Evolutionary conservation across 768 basidiomycete species (phyloP), one percentile per base, ranked within the genome.

Genomic region (Trametes gibbosa): DNA sequence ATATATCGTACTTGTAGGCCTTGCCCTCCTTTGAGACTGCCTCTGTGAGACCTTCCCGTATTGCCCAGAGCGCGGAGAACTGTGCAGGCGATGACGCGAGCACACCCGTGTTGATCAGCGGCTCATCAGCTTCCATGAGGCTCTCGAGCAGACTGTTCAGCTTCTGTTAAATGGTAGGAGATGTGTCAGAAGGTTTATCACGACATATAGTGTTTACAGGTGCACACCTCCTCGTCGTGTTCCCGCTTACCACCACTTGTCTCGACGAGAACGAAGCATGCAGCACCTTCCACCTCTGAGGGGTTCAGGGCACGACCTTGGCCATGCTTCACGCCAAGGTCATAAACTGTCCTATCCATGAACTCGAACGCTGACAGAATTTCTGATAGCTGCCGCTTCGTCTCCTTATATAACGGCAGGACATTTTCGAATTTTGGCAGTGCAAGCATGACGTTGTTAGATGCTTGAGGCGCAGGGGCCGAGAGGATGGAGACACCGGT

Each of bases 321-420:
- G 0, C 90, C 88, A 63, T 92, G 89, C 68, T 88, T 85, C 42
- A 91, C 81, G n/a, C 87, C 87, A 56, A 95, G 77, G 51, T 95
- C 84, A 70, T 92, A 92, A 1, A 90, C 83, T 13, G 86, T 86
- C 53, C 90, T 81, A 70, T 99, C 96, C 50, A 95, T 92, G 73
- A 90, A 98, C 74, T 99, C 96, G 73, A 98, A 98, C 0, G 97
- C 96, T 8, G 93, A 95, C 27, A 99, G 83, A 61, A 98, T 95
- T 76, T 99, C 96, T 12, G 94, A 94, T 7, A 98, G 76, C 62
- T 91, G 84, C 9, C 79, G 78, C 66, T 93, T 94, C 50, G 90
- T 89, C 63, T 81, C 84, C 70, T 86, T 84, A 75, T 87, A 98
- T 21, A 98, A 80, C 2, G 89, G 89, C 41, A 92, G 84, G 12